Evolutionary conservation across 179 eudicot genomes (phyloP).

Genomic region (Vitellaria paradoxa): DNA sequence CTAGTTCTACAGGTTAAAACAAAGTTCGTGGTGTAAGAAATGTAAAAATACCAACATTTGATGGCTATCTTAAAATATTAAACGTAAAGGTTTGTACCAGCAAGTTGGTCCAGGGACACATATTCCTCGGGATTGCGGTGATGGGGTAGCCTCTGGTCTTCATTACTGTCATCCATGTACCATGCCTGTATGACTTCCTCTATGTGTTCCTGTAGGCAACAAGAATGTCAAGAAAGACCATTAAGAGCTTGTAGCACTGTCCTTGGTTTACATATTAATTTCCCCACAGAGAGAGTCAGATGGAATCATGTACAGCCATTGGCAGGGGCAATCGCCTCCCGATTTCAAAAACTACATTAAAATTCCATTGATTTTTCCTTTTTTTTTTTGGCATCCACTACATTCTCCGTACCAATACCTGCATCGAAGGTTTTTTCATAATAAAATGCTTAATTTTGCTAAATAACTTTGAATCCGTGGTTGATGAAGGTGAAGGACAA

Average conservation of each 20-base stretch:
- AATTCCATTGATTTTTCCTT: background rate
- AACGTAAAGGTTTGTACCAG: constrained; percentile 33
- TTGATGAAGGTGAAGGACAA: background rate
- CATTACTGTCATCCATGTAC: constrained; percentile 94
- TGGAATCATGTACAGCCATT: too few relatives aligned
- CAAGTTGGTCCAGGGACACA: constrained; percentile 72
- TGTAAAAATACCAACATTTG: background rate
- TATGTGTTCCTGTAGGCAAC: constrained; percentile 36
- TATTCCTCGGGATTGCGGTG: constrained; percentile 84
- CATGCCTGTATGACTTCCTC: constrained; percentile 79
- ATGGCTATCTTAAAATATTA: background rate
- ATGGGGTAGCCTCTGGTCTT: constrained; percentile 96
- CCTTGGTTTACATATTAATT: background rate
- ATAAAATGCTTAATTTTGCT: background rate
- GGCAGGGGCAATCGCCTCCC: too few relatives aligned
- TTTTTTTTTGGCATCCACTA: background rate
- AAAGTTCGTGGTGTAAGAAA: constrained; percentile 3
- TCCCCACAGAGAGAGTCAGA: too few relatives aligned
- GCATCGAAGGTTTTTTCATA: background rate
- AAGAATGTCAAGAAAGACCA: background rate
- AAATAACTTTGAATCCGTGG: background rate
- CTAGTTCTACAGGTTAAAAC: constrained; percentile 54
- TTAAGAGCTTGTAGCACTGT: background rate
- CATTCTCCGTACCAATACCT: background rate
- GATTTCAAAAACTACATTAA: too few relatives aligned